Conservation (phyloP, 2,329 filamentous ascomycete species). For the Parascedosporium putredinis region DNA sequence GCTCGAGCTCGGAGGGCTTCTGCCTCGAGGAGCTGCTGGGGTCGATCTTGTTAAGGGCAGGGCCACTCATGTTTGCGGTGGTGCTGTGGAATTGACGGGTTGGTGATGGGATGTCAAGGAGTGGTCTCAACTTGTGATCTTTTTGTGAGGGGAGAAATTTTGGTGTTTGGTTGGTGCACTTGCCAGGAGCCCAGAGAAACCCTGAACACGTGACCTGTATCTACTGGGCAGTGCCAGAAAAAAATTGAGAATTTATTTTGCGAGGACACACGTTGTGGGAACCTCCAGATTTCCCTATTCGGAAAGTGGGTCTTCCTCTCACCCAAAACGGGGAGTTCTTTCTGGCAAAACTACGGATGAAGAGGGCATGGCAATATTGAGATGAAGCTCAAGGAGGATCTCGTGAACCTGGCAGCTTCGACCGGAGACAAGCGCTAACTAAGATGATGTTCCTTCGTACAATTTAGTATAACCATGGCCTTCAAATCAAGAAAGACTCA, state of each 20-base stretch:
- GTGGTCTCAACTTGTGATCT: conserved; percentile 9
- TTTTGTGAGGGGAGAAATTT: conserved; percentile 6
- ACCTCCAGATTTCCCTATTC: neutral
- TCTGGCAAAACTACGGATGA: neutral
- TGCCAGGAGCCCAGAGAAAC: neutral
- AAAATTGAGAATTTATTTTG: neutral
- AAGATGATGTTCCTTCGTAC: neutral
- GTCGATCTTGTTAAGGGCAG: conserved; percentile 96
- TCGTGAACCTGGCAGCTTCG: too few relatives aligned
- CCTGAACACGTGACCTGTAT: conserved; percentile 5
- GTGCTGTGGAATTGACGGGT: conserved; percentile 22
- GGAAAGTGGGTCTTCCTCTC: neutral
- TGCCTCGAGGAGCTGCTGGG: conserved; percentile 91
- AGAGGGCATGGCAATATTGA: neutral
- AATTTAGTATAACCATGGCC: neutral
- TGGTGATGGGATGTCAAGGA: conserved; percentile 15
- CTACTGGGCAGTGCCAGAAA: neutral
- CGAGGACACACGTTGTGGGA: neutral
- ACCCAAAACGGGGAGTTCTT: neutral
- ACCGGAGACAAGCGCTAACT: too few relatives aligned
- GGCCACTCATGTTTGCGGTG: conserved; percentile 48
- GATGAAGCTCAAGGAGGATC: too few relatives aligned
- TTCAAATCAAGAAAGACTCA: neutral
- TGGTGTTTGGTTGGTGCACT: conserved; percentile 6
- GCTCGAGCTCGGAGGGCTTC: conserved; percentile 96